Percentiles rank a stretch among this genome's conserved stretches.
Conservation (phyloP, 1,284 basidiomycete genomes). For the Puccinia triticina region DNA sequence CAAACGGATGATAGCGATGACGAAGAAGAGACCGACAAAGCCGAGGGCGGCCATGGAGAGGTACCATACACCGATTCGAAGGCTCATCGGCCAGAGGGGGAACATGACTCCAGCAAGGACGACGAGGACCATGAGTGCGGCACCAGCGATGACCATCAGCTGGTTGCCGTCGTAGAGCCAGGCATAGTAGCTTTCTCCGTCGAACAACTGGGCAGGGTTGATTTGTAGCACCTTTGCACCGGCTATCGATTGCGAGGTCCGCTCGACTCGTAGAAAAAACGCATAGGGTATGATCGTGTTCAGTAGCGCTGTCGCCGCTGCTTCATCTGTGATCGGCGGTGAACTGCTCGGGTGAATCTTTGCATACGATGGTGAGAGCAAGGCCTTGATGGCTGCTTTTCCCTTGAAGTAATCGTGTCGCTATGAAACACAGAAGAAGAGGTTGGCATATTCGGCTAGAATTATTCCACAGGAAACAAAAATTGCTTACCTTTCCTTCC, state of each 20-base stretch:
- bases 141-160: slow-evolving; percentile 89
- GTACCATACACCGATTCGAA: slow-evolving; percentile 97
- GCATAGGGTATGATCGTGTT: slow-evolving; percentile 72
- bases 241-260: slow-evolving; percentile 67
- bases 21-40: slow-evolving; percentile 88
- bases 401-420: slow-evolving; percentile 64
- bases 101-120: slow-evolving; percentile 99
- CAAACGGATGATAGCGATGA: slow-evolving; percentile 83
- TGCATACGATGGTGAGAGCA: slow-evolving; percentile 84
- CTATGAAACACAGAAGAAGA: not conserved
- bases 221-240: slow-evolving; percentile 78
- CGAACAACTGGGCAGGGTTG: slow-evolving; percentile 76
- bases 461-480: not conserved
- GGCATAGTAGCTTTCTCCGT: slow-evolving; percentile 79
- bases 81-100: slow-evolving; percentile 90
- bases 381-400: slow-evolving; percentile 85
- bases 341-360: slow-evolving; percentile 82
- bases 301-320: slow-evolving; percentile 74
- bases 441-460: not conserved
- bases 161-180: slow-evolving; percentile 98
- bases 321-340: slow-evolving; percentile 69
- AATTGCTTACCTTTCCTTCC: slow-evolving; percentile 36
- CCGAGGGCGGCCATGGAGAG: slow-evolving; percentile 84
- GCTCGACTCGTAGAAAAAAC: slow-evolving; percentile 60
- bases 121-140: slow-evolving; percentile 84